Base-by-base conservation (phyloP, 345 rosid species). In the Salix brachista region DNA sequence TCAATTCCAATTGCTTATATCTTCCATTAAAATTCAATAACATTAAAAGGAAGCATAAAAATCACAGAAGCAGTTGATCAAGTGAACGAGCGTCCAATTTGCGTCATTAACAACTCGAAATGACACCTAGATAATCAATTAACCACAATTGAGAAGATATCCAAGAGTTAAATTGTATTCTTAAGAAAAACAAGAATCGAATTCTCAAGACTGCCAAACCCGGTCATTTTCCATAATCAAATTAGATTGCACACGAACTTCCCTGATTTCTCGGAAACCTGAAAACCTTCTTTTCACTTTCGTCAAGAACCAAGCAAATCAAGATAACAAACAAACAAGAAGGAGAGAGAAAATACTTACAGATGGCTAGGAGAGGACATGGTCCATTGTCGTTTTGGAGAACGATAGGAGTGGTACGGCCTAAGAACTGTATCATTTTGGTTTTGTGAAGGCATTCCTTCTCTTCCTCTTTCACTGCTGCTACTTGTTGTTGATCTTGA, bases 321-420 rank as follows among this genome's bases (percentile, higher is more conserved):
- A 25, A 19, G 50, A 39, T n/a, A 52, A 48, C 28, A 28, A 48
- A 74, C 37, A 58, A 71, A 32, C 80, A 41, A 65, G 11, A 74
- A 48, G 11, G 77, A 75, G 71, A 71, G 71, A 61, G 19, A 30
- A 21, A 56, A 52, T 36, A 48, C 74, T 80, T 90, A 95, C 99
- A 96, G 81, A 96, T 96, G 79, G 99, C 99, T 44, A 96, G 92
- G 46, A 93, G 88, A 83, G 99, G 99, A 76, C 99, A 96, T 66
- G 99, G 98, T 75, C 99, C 99, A 83, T 96, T 96, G 83, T 93
- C 98, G 85, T 93, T 96, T 77, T 96, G 98, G 77, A 96, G 98
- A 75, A 96, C 76, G 81, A 96, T 87, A 19, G 98, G 98, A 64
- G 97, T 93, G 64, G 87, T 83, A 67, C 98, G 89, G 32, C 98